Evolutionary conservation across 371 early-diverging fungal species (phyloP).

Genomic region (Coelomomyces lativittatus): DNA sequence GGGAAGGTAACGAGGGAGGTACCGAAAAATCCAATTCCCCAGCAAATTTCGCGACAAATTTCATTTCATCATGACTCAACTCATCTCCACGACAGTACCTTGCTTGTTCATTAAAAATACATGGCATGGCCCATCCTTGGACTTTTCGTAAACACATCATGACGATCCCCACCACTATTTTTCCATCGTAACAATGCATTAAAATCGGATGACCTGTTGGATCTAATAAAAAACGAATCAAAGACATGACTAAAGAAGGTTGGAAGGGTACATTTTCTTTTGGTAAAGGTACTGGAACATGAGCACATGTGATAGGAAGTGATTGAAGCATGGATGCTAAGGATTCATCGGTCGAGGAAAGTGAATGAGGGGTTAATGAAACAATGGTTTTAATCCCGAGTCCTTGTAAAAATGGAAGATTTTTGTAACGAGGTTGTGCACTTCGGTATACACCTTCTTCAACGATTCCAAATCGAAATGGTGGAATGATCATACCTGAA

Average conservation of each 20-base stretch:
- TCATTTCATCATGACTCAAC: constrained; percentile 63
- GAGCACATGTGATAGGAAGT: neutral
- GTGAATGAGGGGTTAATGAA: constrained; percentile 63
- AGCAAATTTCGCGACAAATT: constrained; percentile 67
- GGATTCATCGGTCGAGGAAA: neutral
- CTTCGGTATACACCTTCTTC: constrained; percentile 66
- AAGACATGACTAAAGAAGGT: neutral
- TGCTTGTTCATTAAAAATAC: constrained; percentile 52
- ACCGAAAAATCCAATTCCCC: constrained; percentile 6
- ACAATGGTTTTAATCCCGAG: constrained; percentile 59
- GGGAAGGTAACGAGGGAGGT: neutral
- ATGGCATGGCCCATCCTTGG: constrained; percentile 65
- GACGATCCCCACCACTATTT: constrained; percentile 67
- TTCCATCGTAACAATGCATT: constrained; percentile 78
- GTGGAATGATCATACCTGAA: no score
- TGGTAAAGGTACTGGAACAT: neutral
- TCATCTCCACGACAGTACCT: constrained; percentile 48
- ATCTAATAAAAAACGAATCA: neutral
- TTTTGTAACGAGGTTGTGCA: constrained; percentile 66
- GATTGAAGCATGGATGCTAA: neutral
- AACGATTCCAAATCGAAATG: constrained; percentile 64
- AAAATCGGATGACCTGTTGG: constrained; percentile 42
- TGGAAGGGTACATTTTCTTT: neutral
- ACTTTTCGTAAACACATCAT: constrained; percentile 69
- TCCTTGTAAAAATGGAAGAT: constrained; percentile 56